These are phyloP conservation scores for Penicillium crystallinum DNA, from an alignment of 495 filamentous ascomycete genomes.

Conservation along the genomic window DNA sequence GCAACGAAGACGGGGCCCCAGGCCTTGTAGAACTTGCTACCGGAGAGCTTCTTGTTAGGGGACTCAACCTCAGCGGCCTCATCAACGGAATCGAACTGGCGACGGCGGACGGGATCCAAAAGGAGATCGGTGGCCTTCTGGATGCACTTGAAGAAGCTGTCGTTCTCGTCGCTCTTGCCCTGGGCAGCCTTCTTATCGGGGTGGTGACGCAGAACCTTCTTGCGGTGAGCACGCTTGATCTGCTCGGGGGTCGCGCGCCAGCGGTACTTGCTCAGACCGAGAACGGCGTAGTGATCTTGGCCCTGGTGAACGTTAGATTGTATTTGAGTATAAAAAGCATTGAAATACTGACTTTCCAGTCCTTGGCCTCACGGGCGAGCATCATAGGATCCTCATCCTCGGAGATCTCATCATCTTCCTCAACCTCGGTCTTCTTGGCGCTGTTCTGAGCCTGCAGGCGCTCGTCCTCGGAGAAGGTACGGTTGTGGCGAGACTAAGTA, in stretches of 20 bases:
- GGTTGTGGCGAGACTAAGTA: slow-evolving; percentile 75
- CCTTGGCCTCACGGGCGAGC: slow-evolving; percentile 89
- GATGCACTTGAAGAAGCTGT: slow-evolving; percentile 99
- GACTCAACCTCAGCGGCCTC: slow-evolving; percentile 87
- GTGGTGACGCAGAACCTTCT: slow-evolving; percentile 98
- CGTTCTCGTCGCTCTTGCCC: slow-evolving; percentile 76
- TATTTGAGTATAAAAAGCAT: not conserved
- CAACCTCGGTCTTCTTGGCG: slow-evolving; percentile 92
- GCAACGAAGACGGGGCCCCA: slow-evolving; percentile 83
- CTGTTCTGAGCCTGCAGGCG: slow-evolving; percentile 90
- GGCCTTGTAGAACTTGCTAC: slow-evolving; percentile 89
- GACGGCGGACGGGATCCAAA: slow-evolving; percentile 82
- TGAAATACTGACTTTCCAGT: slow-evolving; percentile 82
- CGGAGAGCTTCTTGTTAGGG: slow-evolving; percentile 79
- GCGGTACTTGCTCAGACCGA: slow-evolving; percentile 88
- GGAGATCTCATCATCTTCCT: slow-evolving; percentile 83
- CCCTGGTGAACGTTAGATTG: slow-evolving; percentile 44
- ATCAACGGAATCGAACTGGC: slow-evolving; percentile 95
- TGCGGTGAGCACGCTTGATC: slow-evolving; percentile 97
- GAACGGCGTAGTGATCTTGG: slow-evolving; percentile 98
- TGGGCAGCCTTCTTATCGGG: slow-evolving; percentile 96
- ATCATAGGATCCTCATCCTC: slow-evolving; percentile 89
- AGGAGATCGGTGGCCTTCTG: slow-evolving; percentile 96
- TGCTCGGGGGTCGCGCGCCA: slow-evolving; percentile 90
- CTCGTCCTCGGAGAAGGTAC: slow-evolving; percentile 98